Percentiles rank a stretch among this genome's conserved stretches.
Evolutionary conservation across 2,329 filamentous ascomycete species (phyloP).

Genomic region (Calonectria pteridis): DNA sequence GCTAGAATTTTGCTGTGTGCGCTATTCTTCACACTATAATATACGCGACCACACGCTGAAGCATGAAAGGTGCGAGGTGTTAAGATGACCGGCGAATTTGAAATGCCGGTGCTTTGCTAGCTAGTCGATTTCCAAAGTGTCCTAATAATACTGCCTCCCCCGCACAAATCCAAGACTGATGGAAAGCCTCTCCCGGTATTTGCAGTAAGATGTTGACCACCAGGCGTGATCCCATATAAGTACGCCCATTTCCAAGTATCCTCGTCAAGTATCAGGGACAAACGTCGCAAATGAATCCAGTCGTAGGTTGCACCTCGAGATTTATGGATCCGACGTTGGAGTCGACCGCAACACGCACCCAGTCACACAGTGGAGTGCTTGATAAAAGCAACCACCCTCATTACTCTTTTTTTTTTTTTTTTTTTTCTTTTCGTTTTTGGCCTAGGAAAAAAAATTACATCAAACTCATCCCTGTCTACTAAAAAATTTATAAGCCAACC

Average conservation of each 20-base stretch:
- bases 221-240: too few relatives aligned
- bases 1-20: not conserved
- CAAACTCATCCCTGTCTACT: not conserved
- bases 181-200: too few relatives aligned
- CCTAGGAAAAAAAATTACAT: not conserved
- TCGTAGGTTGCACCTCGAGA: not conserved
- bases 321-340: not conserved
- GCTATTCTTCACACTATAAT: not conserved
- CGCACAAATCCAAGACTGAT: too few relatives aligned
- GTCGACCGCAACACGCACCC: not conserved
- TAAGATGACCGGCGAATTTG: too few relatives aligned
- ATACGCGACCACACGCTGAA: not conserved
- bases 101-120: too few relatives aligned
- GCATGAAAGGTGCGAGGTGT: not conserved
- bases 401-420: too few relatives aligned
- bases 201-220: too few relatives aligned
- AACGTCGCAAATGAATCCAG: too few relatives aligned
- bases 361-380: not conserved
- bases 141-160: too few relatives aligned
- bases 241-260: too few relatives aligned
- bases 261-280: too few relatives aligned
- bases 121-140: too few relatives aligned
- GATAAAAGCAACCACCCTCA: not conserved
- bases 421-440: not conserved
- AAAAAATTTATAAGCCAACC: not conserved